Base-by-base conservation (phyloP, 495 filamentous ascomycete genomes). In the Penicillium paxilli region DNA sequence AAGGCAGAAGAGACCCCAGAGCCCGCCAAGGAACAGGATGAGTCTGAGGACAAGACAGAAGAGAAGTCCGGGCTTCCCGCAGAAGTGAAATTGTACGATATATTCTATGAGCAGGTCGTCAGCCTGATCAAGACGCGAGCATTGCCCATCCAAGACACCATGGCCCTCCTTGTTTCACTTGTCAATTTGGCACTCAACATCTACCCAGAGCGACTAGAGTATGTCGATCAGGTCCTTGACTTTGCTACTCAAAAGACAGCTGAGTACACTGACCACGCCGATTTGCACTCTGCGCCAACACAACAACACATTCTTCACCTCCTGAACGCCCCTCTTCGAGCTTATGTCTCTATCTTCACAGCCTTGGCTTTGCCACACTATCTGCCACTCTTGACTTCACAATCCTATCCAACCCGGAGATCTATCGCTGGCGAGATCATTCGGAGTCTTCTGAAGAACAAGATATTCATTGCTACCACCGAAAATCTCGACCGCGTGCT, bases 81-180 rank as follows among this genome's bases (percentile, higher is more conserved):
- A 41, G 86, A 92, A 68, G 83, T 96, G 47, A 93, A 88, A 69
- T 82, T 98, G 9, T 98, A 97, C 71, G 92, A 96, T 71, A 92
- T 98, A 40, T 98, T 98, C 74, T 96, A 96, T 65, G 89, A 95
- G 42, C 94, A 98, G 65, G 95, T 98, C 47, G 87, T 92, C 56
- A 91, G 91, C 62, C 79, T 98, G 40, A 92, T 98, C 57, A 90
- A 90, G 69, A 87, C 87, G 16, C 92, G 96, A 62, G 86, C 90
- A 57, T 78, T 98, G 51, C 87, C 91, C 4, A 96, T 98, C 49
- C 91, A 96, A 68, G 94, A 98, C 69, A 96, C 89, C 19, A 94
- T 93, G 58, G 94, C 92, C 11, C 76, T 98, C 24, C 78, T 96
- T 30, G 92, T 95, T 21, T 98, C 94, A 5, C 80, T 98, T 30